These are phyloP conservation scores for Fraxinus ornus DNA, from an alignment of 305 asterid species.

Conservation along the genomic window DNA sequence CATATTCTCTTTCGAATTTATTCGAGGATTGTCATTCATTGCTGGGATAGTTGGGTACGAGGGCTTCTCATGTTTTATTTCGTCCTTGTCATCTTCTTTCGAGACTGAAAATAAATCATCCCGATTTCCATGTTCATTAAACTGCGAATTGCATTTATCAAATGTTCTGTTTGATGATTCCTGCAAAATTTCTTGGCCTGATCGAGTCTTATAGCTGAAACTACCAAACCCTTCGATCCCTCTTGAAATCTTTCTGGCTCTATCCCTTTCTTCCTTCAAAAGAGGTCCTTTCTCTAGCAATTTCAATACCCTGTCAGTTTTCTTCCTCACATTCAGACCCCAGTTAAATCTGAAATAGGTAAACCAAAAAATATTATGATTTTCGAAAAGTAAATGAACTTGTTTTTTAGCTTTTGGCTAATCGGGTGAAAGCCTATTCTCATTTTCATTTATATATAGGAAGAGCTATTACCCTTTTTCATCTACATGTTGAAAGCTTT, in stretches of 20 bases:
- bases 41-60: background rate
- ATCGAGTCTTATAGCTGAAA: slow-evolving; percentile 41
- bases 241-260: slow-evolving; percentile 61
- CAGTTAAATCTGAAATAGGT: slow-evolving; percentile 60
- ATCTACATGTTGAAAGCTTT: slow-evolving; percentile 62
- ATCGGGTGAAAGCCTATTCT: background rate
- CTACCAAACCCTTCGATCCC: slow-evolving; percentile 90
- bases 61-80: slow-evolving; percentile 22
- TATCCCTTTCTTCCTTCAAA: slow-evolving; percentile 70
- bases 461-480: slow-evolving; percentile 58
- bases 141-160: slow-evolving; percentile 58
- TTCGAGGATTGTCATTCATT: background rate
- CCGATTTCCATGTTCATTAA: slow-evolving; percentile 33
- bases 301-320: slow-evolving; percentile 63
- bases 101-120: slow-evolving; percentile 33
- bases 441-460: background rate
- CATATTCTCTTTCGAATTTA: slow-evolving; percentile 50
- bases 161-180: slow-evolving; percentile 37
- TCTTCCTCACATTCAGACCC: slow-evolving; percentile 73
- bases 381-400: background rate
- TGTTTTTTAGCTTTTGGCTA: background rate
- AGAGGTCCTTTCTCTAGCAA: slow-evolving; percentile 64
- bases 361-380: background rate
- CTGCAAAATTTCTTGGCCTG: slow-evolving; percentile 26
- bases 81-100: slow-evolving; percentile 11